Conservation (phyloP, 2,329 filamentous ascomycete genomes). For the Fusarium fujikuroi region DNA sequence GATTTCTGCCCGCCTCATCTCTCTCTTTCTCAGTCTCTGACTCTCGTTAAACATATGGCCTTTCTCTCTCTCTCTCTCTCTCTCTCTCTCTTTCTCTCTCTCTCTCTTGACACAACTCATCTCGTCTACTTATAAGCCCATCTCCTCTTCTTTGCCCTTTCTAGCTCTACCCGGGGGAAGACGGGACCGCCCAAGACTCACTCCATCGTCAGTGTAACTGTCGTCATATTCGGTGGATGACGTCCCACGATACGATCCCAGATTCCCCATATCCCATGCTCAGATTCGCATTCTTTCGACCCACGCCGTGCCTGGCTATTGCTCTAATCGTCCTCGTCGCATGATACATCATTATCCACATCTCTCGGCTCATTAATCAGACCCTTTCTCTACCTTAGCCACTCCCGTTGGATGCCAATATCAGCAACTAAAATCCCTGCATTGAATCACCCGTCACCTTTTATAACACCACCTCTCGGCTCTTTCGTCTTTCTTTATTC, state of each 20-base stretch:
- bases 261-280: slow-evolving; percentile 35
- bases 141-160: neutral
- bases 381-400: slow-evolving; percentile 4
- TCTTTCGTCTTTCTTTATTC: slow-evolving; percentile 23
- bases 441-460: slow-evolving; percentile 2
- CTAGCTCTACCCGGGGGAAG: slow-evolving; percentile 6
- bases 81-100: neutral
- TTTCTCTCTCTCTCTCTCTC: no score
- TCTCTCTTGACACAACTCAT: neutral
- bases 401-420: neutral
- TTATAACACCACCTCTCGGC: slow-evolving; percentile 1
- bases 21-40: neutral
- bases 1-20: slow-evolving; percentile 23
- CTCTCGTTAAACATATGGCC: slow-evolving; percentile 5
- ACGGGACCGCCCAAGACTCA: slow-evolving; percentile 28
- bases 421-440: slow-evolving; percentile 21
- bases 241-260: slow-evolving; percentile 43
- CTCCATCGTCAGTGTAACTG: slow-evolving; percentile 29
- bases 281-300: slow-evolving; percentile 27
- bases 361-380: slow-evolving; percentile 23
- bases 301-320: slow-evolving; percentile 37
- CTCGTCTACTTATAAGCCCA: neutral
- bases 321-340: slow-evolving; percentile 27
- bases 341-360: slow-evolving; percentile 43
- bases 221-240: slow-evolving; percentile 44